These are phyloP conservation scores for Skeletonema marinoi DNA, from an alignment of 108 stramenopile genomes.

Conservation along the genomic window DNA sequence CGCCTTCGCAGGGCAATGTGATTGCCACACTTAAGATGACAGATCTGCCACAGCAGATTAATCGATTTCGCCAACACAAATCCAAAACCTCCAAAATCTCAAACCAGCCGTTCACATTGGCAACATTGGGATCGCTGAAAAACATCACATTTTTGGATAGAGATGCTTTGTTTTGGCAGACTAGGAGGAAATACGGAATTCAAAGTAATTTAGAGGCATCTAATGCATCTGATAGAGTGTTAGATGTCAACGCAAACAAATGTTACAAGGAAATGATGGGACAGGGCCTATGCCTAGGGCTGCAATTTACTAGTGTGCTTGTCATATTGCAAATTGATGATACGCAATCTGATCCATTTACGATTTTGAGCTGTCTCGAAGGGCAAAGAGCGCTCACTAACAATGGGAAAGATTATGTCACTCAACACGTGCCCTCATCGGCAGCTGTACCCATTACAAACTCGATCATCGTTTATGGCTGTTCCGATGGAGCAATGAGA, in stretches of 20 bases:
- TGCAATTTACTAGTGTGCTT: constrained; percentile 35
- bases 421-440: constrained; percentile 30
- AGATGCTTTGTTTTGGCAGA: constrained; percentile 19
- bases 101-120: background rate
- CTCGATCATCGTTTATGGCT: constrained; percentile 32
- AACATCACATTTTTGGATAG: constrained; percentile 30
- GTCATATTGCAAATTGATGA: constrained; percentile 12
- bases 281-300: constrained; percentile 10
- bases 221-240: constrained; percentile 31
- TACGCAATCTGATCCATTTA: background rate
- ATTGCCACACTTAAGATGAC: constrained; percentile 22
- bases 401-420: constrained; percentile 31
- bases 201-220: constrained; percentile 13
- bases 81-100: constrained; percentile 4
- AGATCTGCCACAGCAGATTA: constrained; percentile 12
- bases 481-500: constrained; percentile 43
- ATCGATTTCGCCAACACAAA: constrained; percentile 14
- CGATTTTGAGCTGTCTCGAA: constrained; percentile 33
- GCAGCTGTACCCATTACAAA: constrained; percentile 39
- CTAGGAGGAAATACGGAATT: constrained; percentile 10
- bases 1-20: background rate
- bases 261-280: constrained; percentile 9
- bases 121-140: constrained; percentile 32
- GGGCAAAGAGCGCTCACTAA: constrained; percentile 13
- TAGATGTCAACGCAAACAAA: constrained; percentile 18